Base-by-base conservation (phyloP, 129 eudicot species). In the Kitagawia praeruptora region DNA sequence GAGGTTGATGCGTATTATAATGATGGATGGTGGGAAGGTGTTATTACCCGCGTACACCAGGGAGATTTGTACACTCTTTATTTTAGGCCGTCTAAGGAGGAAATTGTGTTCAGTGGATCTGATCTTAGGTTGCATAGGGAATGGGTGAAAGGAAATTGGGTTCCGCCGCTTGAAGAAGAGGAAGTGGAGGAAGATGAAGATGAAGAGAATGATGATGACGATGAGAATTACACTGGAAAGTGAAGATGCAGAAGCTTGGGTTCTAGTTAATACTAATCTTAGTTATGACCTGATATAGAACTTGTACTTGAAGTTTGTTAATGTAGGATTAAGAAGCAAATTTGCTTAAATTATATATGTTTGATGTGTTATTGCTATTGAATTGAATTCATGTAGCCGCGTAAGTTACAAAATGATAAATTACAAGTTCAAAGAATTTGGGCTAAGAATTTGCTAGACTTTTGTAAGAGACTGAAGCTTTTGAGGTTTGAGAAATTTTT, bases 1-100 rank as follows among this genome's bases (percentile, higher is more conserved):
- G 96, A 94, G 63, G 98, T 94, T 6, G 96, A 94, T 70, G 97
- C 92, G 0, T 91, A 79, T 38, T 74, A 83, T 72, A 85, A 84
- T 70, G 93, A 89, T 9, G 93, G 91, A 0, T 89, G 93, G 93
- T 89, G 93, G 93, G 93, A 89, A 78, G 93, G 93, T 3, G 88
- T 89, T 5, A 34, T 89, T 23, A 89, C 93, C 0, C 82, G 37
- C 2, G 78, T 89, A 1, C 64, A 79, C 1, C 80, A 85, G 2
- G 82, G 78, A 4, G 81, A 77, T n/a, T 70, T 80, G 39, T 89
- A 77, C 77, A 82, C 89, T 12, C 89, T 89, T 5, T 87, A 81
- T 81, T 89, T 87, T 31, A 76, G 93, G 56, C 84, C 82, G 0
- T 79, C 86, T 0, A 82, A 79, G 78, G 93, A 89, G 61, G 87